phyloP scores from a whole-genome alignment of 768 basidiomycete species.

The Zangia roseola region DNA sequence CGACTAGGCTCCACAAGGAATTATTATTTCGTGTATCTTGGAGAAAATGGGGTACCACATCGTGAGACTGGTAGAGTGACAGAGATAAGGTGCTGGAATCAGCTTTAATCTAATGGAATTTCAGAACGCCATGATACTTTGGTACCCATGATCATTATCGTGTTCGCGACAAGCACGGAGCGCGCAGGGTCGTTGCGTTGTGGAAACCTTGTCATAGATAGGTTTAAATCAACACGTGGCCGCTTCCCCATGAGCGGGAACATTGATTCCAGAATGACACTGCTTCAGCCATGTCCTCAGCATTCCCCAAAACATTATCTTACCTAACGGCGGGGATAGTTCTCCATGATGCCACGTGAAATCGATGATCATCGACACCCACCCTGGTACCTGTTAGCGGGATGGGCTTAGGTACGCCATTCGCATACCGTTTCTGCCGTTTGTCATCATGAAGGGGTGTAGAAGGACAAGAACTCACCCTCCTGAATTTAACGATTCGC shows the following conservation, averaged over 20 bases:
- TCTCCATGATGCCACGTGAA: too few relatives aligned
- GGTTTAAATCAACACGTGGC: neutral
- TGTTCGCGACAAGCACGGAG: neutral
- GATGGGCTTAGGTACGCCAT: too few relatives aligned
- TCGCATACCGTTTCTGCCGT: too few relatives aligned
- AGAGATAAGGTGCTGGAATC: neutral
- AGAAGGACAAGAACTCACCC: slow-evolving; percentile 21
- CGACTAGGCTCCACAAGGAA: neutral
- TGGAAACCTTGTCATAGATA: slow-evolving; percentile 12
- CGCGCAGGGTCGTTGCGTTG: neutral
- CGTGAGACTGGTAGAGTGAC: neutral
- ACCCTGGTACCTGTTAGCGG: too few relatives aligned
- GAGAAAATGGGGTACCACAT: neutral
- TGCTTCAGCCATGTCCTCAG: too few relatives aligned
- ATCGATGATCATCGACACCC: too few relatives aligned
- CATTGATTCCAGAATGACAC: too few relatives aligned
- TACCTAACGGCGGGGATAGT: too few relatives aligned
- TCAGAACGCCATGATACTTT: neutral
- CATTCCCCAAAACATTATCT: too few relatives aligned
- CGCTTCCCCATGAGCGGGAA: neutral
- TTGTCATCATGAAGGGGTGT: too few relatives aligned
- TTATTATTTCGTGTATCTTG: neutral
- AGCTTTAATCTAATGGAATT: neutral
- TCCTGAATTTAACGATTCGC: slow-evolving; percentile 46
- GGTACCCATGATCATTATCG: neutral